A percentile compares a stretch with the other conserved stretches of the same genome.
phyloP scores from a whole-genome alignment of 345 rosid species.

The Nephelium lappaceum region DNA sequence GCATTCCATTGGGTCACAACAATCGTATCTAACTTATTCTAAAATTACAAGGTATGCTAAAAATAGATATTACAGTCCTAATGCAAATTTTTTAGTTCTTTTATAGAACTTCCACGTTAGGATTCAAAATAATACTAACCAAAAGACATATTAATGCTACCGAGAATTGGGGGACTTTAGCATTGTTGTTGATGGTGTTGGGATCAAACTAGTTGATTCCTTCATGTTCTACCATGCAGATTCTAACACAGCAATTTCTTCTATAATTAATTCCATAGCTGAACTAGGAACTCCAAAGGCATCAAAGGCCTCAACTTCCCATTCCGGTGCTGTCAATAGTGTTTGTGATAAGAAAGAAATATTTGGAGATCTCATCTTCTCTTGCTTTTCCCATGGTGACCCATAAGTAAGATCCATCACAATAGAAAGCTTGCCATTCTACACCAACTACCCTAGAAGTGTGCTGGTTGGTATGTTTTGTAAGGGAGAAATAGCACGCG shows the following conservation, averaged over 20 bases:
- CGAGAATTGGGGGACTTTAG: conserved; percentile 2
- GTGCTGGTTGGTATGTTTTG: too few species aligned
- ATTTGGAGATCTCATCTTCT: too few species aligned
- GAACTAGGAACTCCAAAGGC: conserved; percentile 19
- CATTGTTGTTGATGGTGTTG: conserved; percentile 33
- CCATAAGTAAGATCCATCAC: too few species aligned
- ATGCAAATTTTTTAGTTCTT: too few species aligned
- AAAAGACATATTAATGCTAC: background rate
- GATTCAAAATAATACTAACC: too few species aligned
- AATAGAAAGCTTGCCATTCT: too few species aligned
- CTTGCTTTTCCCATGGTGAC: too few species aligned
- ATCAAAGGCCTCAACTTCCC: background rate
- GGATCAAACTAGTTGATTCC: conserved; percentile 34
- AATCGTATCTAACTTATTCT: background rate
- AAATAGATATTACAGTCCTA: background rate
- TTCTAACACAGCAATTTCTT: conserved; percentile 22
- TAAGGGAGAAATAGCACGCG: too few species aligned
- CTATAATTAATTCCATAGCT: conserved; percentile 6
- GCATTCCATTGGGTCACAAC: background rate
- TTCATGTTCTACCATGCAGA: conserved; percentile 41
- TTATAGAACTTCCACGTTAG: too few species aligned
- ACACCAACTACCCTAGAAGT: too few species aligned
- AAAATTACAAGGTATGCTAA: conserved; percentile 27
- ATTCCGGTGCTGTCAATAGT: background rate
- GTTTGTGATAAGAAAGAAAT: too few species aligned